Evolutionary conservation across 2,329 filamentous ascomycete species (phyloP).

Genomic region (Alternaria ventricosa): DNA sequence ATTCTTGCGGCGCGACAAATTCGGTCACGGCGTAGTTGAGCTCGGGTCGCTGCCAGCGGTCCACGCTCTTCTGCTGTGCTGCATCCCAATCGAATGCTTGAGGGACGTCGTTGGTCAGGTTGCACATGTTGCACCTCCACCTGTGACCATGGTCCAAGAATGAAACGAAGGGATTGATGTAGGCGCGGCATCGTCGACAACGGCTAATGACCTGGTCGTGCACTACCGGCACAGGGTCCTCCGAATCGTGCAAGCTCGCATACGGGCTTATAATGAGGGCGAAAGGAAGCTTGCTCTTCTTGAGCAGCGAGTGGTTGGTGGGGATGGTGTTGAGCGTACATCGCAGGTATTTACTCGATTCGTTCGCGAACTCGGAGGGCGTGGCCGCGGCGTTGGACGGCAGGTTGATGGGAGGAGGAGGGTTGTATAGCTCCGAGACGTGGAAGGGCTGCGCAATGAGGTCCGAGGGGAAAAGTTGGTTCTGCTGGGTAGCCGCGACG

Average conservation of each 20-base stretch:
- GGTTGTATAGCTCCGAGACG: constrained; percentile 87
- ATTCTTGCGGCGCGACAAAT: constrained; percentile 97
- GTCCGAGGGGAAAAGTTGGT: constrained; percentile 91
- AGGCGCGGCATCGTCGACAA: constrained; percentile 92
- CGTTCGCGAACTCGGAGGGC: constrained; percentile 88
- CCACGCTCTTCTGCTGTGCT: constrained; percentile 85
- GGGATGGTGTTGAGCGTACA: constrained; percentile 95
- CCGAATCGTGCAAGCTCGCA: constrained; percentile 86
- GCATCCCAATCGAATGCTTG: constrained; percentile 99
- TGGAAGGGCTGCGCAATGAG: constrained; percentile 93
- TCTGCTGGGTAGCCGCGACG: constrained; percentile 54
- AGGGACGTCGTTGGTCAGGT: constrained; percentile 97
- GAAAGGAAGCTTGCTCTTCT: constrained; percentile 93
- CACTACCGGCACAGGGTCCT: constrained; percentile 89
- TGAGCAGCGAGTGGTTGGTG: constrained; percentile 88
- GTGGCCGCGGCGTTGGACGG: constrained; percentile 94
- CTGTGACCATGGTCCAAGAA: constrained; percentile 97
- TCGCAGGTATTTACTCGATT: constrained; percentile 89
- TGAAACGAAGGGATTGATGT: constrained; percentile 90
- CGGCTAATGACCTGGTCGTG: constrained; percentile 97
- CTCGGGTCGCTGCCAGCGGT: constrained; percentile 90
- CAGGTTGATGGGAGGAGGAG: constrained; percentile 87
- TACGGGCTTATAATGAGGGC: constrained; percentile 97
- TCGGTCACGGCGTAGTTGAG: constrained; percentile 97
- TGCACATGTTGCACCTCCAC: constrained; percentile 99